These are phyloP conservation scores for Hippophae rhamnoides DNA, from an alignment of 306 rosid species.

Conservation along the genomic window DNA sequence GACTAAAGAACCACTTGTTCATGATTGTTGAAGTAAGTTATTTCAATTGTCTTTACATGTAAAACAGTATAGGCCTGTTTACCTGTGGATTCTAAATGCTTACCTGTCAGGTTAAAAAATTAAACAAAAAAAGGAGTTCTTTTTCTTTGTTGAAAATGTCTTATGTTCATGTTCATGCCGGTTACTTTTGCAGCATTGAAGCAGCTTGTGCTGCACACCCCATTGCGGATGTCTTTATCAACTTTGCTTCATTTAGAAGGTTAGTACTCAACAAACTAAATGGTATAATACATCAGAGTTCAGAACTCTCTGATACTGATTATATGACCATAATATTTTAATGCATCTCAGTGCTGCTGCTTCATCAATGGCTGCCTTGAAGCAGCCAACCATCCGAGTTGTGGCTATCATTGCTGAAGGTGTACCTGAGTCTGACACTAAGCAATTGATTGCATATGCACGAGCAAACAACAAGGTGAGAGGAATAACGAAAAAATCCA, in stretches of 20 bases:
- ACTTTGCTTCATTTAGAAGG: conserved; percentile 96
- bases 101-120: background rate
- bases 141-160: conserved; percentile 20
- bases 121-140: conserved; percentile 1
- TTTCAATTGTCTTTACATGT: background rate
- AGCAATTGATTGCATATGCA: conserved; percentile 91
- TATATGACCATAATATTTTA: conserved; percentile 13
- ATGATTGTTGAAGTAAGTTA: background rate
- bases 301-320: background rate
- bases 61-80: conserved; percentile 5
- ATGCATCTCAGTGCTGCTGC: conserved; percentile 78
- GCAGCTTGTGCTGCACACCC: conserved; percentile 96
- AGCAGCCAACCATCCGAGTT: conserved; percentile 92
- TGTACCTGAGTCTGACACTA: conserved; percentile 88
- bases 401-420: conserved; percentile 98
- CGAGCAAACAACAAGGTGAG: conserved; percentile 86
- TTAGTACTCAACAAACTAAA: conserved; percentile 20
- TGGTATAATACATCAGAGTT: background rate
- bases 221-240: conserved; percentile 97
- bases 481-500: conserved; percentile 11
- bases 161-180: conserved; percentile 7
- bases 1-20: background rate
- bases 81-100: conserved; percentile 5
- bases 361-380: conserved; percentile 82
- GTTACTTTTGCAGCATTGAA: conserved; percentile 62